A percentile compares a stretch with the other conserved stretches of the same genome.
phyloP scores from a whole-genome alignment of 192 early-diverging fungal genomes.

The Backusella mclennaniae region DNA sequence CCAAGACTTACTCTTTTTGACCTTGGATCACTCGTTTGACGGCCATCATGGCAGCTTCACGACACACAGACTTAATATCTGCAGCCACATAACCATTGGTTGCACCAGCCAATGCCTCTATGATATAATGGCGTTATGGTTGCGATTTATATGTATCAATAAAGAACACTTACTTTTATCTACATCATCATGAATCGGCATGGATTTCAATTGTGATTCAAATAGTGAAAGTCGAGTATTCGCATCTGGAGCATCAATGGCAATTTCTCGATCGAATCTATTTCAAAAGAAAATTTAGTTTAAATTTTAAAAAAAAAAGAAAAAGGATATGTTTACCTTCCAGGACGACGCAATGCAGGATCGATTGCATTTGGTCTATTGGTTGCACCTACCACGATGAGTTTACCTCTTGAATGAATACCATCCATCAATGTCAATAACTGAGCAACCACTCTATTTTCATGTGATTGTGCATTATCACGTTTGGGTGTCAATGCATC shows the following conservation, averaged over 20 bases:
- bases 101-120: constrained; percentile 45
- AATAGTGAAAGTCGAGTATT: constrained; percentile 64
- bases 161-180: constrained; percentile 38
- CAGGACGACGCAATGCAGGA: constrained; percentile 78
- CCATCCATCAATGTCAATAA: constrained; percentile 92
- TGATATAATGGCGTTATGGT: background rate
- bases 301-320: background rate
- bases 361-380: constrained; percentile 87
- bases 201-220: constrained; percentile 45
- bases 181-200: constrained; percentile 54
- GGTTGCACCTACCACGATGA: constrained; percentile 85
- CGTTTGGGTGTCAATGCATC: constrained; percentile 76
- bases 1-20: constrained; percentile 4
- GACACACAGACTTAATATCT: constrained; percentile 81
- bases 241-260: constrained; percentile 74
- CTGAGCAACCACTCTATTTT: constrained; percentile 83
- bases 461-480: constrained; percentile 56
- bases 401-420: constrained; percentile 53
- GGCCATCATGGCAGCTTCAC: constrained; percentile 72
- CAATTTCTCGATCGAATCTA: constrained; percentile 84
- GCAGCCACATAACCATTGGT: constrained; percentile 96
- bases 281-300: background rate
- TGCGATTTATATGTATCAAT: background rate
- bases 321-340: constrained; percentile 47
- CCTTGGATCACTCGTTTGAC: constrained; percentile 33